Conservation (phyloP, 495 filamentous ascomycete species). For the Cryomyces minteri region DNA sequence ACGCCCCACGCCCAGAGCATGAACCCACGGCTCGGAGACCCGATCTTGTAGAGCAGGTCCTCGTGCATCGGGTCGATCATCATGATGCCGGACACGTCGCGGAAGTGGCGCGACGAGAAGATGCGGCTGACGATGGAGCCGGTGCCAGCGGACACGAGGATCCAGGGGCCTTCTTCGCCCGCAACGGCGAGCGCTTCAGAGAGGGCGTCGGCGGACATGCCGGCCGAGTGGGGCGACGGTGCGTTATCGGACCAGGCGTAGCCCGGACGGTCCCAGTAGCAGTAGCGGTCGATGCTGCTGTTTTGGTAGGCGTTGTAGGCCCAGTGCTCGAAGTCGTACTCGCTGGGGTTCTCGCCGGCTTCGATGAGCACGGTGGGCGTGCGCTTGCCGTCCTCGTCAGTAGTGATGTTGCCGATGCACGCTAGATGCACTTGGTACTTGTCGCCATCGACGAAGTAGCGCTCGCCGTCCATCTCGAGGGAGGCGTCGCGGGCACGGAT, state of each 20-base stretch:
- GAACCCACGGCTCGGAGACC: slow-evolving; percentile 53
- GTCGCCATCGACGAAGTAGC: slow-evolving; percentile 59
- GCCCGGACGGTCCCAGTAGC: slow-evolving; percentile 89
- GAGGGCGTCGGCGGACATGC: slow-evolving; percentile 71
- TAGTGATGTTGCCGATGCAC: slow-evolving; percentile 49
- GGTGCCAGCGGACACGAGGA: slow-evolving; percentile 51
- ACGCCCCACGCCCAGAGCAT: slow-evolving; percentile 68
- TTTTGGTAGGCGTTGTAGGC: slow-evolving; percentile 44
- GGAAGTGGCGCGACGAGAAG: slow-evolving; percentile 61
- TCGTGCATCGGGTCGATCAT: slow-evolving; percentile 81
- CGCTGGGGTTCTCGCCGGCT: slow-evolving; percentile 59
- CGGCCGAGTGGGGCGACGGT: slow-evolving; percentile 77
- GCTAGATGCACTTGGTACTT: slow-evolving; percentile 75
- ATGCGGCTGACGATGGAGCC: slow-evolving; percentile 79
- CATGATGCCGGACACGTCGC: slow-evolving; percentile 56
- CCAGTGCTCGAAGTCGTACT: slow-evolving; percentile 56
- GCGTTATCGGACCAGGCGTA: slow-evolving; percentile 84
- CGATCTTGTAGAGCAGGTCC: slow-evolving; percentile 51
- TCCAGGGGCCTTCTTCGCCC: slow-evolving; percentile 73
- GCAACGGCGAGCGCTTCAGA: slow-evolving; percentile 66
- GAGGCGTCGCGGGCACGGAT: slow-evolving; percentile 60
- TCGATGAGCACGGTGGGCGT: slow-evolving; percentile 64
- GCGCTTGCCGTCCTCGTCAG: slow-evolving; percentile 27
- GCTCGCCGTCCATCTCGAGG: slow-evolving; percentile 47
- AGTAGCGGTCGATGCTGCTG: slow-evolving; percentile 69